These are phyloP conservation scores for Manihot esculenta DNA, from an alignment of 441 rosid genomes.

Conservation along the genomic window DNA sequence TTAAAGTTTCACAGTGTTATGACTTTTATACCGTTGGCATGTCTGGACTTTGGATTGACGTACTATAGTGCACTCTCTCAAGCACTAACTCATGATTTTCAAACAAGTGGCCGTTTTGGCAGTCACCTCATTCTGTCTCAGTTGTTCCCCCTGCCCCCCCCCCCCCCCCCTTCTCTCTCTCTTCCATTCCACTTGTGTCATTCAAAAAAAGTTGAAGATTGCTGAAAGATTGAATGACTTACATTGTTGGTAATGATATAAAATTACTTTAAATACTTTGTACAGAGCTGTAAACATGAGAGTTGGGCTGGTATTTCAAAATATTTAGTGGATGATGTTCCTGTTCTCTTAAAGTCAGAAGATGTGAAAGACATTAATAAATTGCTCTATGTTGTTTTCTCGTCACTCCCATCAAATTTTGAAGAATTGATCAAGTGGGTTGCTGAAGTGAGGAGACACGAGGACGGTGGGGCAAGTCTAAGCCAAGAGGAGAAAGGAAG, in stretches of 20 bases:
- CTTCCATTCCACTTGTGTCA: neutral
- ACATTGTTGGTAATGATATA: neutral
- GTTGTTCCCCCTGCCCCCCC: neutral
- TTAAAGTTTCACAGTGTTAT: too few species aligned
- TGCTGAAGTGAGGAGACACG: conserved; percentile 73
- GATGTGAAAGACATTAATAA: conserved; percentile 53
- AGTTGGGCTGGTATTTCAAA: conserved; percentile 43
- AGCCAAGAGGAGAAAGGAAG: conserved; percentile 78
- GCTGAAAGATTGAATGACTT: neutral
- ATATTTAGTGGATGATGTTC: conserved; percentile 80
- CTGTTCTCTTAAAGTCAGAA: conserved; percentile 60
- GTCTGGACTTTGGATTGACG: neutral
- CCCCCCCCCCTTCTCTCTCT: neutral
- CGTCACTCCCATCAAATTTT: conserved; percentile 65
- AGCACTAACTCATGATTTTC: neutral
- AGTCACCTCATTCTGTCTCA: neutral
- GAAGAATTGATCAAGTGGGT: conserved; percentile 78
- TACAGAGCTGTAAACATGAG: conserved; percentile 33
- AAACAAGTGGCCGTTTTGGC: neutral
- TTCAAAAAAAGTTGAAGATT: neutral
- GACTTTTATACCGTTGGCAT: neutral
- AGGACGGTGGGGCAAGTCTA: conserved; percentile 57
- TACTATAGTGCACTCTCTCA: neutral
- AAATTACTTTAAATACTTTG: neutral
- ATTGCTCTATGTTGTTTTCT: conserved; percentile 48